Conservation (phyloP, 164 flowering plant species). For the Houttuynia cordata region DNA sequence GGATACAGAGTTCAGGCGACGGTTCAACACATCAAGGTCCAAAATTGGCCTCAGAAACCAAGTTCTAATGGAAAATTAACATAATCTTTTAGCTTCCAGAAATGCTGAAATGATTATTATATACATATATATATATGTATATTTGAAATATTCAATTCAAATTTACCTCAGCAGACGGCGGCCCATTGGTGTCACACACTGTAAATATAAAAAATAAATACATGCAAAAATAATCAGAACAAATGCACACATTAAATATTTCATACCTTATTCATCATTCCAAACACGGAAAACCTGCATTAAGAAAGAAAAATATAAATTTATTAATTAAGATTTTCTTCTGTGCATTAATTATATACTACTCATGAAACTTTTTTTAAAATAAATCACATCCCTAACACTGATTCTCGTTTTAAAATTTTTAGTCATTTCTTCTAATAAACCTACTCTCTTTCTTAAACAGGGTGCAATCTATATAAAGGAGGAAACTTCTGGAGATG, state of each 20-base stretch:
- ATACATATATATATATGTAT: too few relatives aligned
- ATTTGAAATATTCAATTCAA: not conserved
- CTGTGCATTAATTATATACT: too few relatives aligned
- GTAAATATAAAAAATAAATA: slow-evolving; percentile 13
- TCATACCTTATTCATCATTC: slow-evolving; percentile 92
- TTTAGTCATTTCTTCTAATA: too few relatives aligned
- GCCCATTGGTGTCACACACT: slow-evolving; percentile 96
- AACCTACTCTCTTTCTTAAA: too few relatives aligned
- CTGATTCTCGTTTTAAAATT: too few relatives aligned
- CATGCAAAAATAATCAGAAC: slow-evolving; percentile 6
- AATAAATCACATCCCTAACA: too few relatives aligned
- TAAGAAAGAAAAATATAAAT: not conserved
- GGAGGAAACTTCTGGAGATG: not conserved
- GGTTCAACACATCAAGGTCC: slow-evolving; percentile 62
- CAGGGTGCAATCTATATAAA: too few relatives aligned
- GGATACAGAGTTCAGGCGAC: slow-evolving; percentile 92
- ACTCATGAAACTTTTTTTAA: not conserved
- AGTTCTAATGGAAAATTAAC: slow-evolving; percentile 28
- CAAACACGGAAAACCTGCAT: slow-evolving; percentile 95
- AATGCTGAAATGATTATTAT: not conserved
- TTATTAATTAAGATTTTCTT: too few relatives aligned
- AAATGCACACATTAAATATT: not conserved
- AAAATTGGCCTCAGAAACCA: slow-evolving; percentile 96
- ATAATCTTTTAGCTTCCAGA: not conserved
- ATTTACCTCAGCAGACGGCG: slow-evolving; percentile 79